These are phyloP conservation scores for Kurtzmaniella quercitrusa DNA, from an alignment of 1,139 yeast genomes.

Conservation along the genomic window DNA sequence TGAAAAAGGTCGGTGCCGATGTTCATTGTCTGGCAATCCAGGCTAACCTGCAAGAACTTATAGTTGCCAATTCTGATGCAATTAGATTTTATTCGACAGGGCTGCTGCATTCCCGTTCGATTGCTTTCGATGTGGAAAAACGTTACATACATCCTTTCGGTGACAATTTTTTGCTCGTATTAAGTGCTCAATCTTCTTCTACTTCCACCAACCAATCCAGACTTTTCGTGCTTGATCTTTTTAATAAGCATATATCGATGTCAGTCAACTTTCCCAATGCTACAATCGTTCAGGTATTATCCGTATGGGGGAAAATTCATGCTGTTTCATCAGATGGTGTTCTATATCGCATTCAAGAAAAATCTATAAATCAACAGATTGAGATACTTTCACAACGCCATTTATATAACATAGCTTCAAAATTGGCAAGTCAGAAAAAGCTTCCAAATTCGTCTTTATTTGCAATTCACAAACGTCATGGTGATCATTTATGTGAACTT, in stretches of 20 bases:
- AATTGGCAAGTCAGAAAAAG: constrained; percentile 52
- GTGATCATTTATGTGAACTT: constrained; percentile 58
- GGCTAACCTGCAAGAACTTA: constrained; percentile 32
- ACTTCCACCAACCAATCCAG: constrained; percentile 30
- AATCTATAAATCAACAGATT: constrained; percentile 62
- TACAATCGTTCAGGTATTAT: constrained; percentile 50
- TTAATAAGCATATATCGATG: constrained; percentile 68
- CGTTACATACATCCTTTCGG: constrained; percentile 43
- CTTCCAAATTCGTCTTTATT: constrained; percentile 38
- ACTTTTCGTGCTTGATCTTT: constrained; percentile 62
- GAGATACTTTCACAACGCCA: constrained; percentile 68
- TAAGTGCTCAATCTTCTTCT: constrained; percentile 18
- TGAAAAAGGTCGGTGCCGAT: constrained; percentile 63
- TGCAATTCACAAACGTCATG: constrained; percentile 62
- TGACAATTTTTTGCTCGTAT: constrained; percentile 49
- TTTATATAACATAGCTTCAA: constrained; percentile 68
- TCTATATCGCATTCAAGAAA: constrained; percentile 65
- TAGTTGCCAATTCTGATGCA: constrained; percentile 52
- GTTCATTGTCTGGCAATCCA: constrained; percentile 59
- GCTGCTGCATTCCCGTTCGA: constrained; percentile 40
- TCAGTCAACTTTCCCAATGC: constrained; percentile 64
- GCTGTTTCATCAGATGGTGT: constrained; percentile 74
- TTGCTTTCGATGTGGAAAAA: constrained; percentile 60
- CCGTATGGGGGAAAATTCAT: constrained; percentile 53
- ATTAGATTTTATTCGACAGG: constrained; percentile 46